Percentiles rank a stretch among this genome's conserved stretches.
phyloP scores from a whole-genome alignment of 345 rosid species.

The Eucalyptus cladocalyx region DNA sequence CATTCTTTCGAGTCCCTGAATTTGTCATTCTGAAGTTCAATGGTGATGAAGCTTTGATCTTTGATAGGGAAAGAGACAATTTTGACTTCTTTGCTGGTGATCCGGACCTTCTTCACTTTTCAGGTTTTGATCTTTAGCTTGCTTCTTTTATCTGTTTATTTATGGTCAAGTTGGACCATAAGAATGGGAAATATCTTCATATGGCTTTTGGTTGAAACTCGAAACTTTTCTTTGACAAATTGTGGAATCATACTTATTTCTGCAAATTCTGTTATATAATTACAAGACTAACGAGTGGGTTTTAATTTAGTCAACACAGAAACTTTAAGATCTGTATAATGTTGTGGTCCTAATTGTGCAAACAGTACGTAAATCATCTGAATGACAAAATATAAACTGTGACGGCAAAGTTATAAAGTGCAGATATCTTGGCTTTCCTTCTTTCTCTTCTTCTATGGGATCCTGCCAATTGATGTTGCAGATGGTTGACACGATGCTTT shows the following conservation, averaged over 20 bases:
- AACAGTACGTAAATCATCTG: not conserved
- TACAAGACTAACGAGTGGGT: not conserved
- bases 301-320: not conserved
- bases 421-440: not conserved
- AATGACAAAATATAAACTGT: not conserved
- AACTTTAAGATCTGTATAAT: not conserved
- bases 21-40: conserved; percentile 30
- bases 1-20: conserved; percentile 46
- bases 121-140: conserved; percentile 34
- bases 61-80: conserved; percentile 28
- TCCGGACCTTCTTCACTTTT: conserved; percentile 60
- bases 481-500: not conserved
- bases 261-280: not conserved
- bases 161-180: not conserved
- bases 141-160: not conserved
- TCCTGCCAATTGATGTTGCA: not conserved
- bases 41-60: conserved; percentile 35
- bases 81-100: conserved; percentile 75
- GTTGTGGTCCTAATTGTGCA: not conserved
- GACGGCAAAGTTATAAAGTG: not conserved
- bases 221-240: not conserved
- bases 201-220: not conserved
- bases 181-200: not conserved
- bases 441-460: not conserved
- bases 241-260: not conserved